These are phyloP conservation scores for Pythium aristosporum DNA, from an alignment of 352 stramenopile species.

Conservation along the genomic window DNA sequence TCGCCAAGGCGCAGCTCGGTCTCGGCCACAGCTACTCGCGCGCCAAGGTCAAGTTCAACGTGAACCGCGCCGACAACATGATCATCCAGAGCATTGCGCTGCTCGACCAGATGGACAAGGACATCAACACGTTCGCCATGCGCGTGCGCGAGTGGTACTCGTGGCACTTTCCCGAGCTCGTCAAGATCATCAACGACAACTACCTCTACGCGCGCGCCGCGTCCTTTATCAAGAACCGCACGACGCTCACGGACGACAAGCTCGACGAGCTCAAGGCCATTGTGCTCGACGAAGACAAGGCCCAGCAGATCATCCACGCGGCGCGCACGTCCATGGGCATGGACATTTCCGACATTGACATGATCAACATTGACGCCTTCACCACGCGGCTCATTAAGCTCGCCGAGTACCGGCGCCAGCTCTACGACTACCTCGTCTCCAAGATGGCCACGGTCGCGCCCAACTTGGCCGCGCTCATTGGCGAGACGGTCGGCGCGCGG, in stretches of 20 bases:
- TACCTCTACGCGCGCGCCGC: constrained; percentile 98
- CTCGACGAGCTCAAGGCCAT: constrained; percentile 90
- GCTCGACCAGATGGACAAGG: constrained; percentile 99
- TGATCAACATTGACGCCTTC: constrained; percentile 99
- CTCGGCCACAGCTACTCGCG: constrained; percentile 99
- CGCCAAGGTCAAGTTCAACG: constrained; percentile 99
- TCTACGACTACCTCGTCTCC: constrained; percentile 93
- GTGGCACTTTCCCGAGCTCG: constrained; percentile 99
- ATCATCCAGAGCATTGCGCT: constrained; percentile 99
- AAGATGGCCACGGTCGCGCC: constrained; percentile 99
- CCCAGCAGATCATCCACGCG: constrained; percentile 94
- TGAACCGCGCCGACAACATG: constrained; percentile 99
- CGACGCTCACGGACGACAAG: constrained; percentile 74
- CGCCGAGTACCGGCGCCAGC: constrained; percentile 96
- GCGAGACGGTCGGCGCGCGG: constrained; percentile 97
- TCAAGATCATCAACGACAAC: constrained; percentile 99
- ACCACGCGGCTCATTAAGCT: constrained; percentile 98
- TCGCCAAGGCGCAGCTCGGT: constrained; percentile 98
- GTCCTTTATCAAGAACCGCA: constrained; percentile 96
- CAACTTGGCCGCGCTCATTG: constrained; percentile 98
- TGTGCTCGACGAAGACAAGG: constrained; percentile 96
- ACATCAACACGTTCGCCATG: constrained; percentile 99
- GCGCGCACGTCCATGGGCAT: constrained; percentile 98
- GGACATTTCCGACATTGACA: constrained; percentile 99
- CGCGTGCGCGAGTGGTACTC: constrained; percentile 99